Conservation (phyloP, 352 stramenopile species). For the Blastocystis sp. region DNA sequence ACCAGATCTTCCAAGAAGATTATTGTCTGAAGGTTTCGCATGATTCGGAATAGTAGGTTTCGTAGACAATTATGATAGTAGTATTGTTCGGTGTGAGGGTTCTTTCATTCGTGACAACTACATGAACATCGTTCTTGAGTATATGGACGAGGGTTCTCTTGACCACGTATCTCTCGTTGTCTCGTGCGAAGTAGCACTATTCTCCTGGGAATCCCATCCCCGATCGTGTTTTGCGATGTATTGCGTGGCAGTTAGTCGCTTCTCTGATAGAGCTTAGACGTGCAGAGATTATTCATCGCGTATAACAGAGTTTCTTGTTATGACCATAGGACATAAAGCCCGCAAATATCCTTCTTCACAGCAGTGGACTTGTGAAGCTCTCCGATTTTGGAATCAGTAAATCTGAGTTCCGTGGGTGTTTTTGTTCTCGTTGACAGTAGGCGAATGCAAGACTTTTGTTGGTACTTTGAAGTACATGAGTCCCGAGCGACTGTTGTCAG, state of each 20-base stretch:
- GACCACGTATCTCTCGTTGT: not conserved
- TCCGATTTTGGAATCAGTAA: constrained; percentile 59
- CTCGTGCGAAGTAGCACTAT: not conserved
- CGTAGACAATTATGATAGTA: not conserved
- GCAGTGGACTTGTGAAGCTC: constrained; percentile 33
- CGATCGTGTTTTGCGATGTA: constrained; percentile 44
- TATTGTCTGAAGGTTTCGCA: not conserved
- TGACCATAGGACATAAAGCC: constrained; percentile 29
- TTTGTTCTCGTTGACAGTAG: not conserved
- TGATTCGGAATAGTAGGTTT: not conserved
- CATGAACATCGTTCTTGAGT: constrained; percentile 38
- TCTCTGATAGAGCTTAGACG: not conserved
- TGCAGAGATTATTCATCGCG: not conserved
- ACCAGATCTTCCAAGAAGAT: constrained; percentile 31
- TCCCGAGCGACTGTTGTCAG: constrained; percentile 4
- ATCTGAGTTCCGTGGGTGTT: not conserved
- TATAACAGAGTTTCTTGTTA: not conserved
- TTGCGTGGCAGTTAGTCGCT: constrained; percentile 13
- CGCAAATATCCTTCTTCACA: constrained; percentile 39
- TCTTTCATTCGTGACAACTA: not conserved
- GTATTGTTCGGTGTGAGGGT: not conserved
- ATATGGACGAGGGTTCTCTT: constrained; percentile 38
- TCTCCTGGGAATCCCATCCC: not conserved
- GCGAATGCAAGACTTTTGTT: not conserved
- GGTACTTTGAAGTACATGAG: constrained; percentile 44